phyloP scores from a whole-genome alignment of 1,139 yeast species.

The Suhomyces terraborum region DNA sequence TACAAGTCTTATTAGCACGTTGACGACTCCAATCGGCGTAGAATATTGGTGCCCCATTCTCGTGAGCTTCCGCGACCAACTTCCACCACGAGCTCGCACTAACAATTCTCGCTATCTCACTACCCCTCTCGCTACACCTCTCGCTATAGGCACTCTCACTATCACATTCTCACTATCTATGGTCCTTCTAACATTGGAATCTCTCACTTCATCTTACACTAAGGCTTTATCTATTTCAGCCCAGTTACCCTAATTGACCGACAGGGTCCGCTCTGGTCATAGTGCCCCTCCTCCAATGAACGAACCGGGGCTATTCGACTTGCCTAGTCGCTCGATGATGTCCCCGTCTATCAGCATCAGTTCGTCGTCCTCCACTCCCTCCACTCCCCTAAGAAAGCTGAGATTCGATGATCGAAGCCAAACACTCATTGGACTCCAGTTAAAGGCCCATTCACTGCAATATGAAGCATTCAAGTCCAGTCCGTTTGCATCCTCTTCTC shows the following conservation, averaged over 20 bases:
- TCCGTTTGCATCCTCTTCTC: background rate
- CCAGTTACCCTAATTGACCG: background rate
- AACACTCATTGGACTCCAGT: conserved; percentile 30
- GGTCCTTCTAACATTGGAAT: too few species aligned
- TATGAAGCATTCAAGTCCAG: background rate
- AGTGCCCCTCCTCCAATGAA: background rate
- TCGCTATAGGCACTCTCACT: too few species aligned
- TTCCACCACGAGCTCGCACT: too few species aligned
- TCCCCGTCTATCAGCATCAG: conserved; percentile 16
- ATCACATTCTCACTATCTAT: too few species aligned
- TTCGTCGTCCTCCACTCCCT: conserved; percentile 3
- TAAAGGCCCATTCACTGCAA: conserved; percentile 15
- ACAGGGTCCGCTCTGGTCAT: too few species aligned
- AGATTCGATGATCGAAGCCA: conserved; percentile 45
- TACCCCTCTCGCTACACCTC: too few species aligned
- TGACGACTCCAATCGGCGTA: too few species aligned
- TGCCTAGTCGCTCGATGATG: conserved; percentile 16
- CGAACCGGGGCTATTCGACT: conserved; percentile 13
- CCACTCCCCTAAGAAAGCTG: conserved; percentile 19
- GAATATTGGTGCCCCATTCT: too few species aligned
- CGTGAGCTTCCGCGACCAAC: too few species aligned
- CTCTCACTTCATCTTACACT: too few species aligned
- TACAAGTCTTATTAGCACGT: too few species aligned
- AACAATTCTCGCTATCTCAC: too few species aligned
- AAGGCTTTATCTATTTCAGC: background rate